Evolutionary conservation across 2,329 filamentous ascomycete species (phyloP), one percentile per base, ranked within the genome.

Genomic region (Biscogniauxia mediterranea): DNA sequence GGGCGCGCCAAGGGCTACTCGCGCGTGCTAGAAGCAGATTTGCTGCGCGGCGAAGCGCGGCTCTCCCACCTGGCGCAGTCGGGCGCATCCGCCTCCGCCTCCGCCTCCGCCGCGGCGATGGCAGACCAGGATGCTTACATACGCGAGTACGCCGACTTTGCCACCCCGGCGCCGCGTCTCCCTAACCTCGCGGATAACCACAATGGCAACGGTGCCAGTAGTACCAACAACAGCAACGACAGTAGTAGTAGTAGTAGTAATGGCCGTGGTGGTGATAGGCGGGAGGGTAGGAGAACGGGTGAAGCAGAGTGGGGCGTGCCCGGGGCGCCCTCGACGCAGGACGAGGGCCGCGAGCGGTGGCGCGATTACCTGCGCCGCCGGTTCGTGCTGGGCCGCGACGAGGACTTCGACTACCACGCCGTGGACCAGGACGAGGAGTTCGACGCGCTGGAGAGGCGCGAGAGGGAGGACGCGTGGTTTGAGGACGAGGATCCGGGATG

Each of bases 1-100:
- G 89, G 88, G 8, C 85, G 85, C 52, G 78, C 80, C 8, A 92
- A 92, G 72, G 92, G 92, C 11, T 95, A 92, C 74, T 90, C 89
- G 0, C 89, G 90, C 23, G 83, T 90, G 13, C 83, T 96, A 5
- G 90, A 96, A 72, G 87, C 91, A 1, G 91, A 93, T 66, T 79
- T 96, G 6, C 78, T 88, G 62, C 86, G 92, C 26, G 89, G 90
- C 17, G 92, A 96, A 74, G 89, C 89, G 13, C 91, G 91, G 70
- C 82, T 94, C 64, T 84, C 82, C 56, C 86, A 85, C 9, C 76
- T 90, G 20, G 66, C 63, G 5, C 23, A 23, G 23, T 23, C 15
- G 7, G 28, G 46, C 23, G 23, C 23, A 2, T 23, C 23, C 23
- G 54, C 59, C 19, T 76, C 77, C 23, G 20, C 21, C 25, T 46